phyloP scores from a whole-genome alignment of 148 eudicot species.

The Spergularia marina region DNA sequence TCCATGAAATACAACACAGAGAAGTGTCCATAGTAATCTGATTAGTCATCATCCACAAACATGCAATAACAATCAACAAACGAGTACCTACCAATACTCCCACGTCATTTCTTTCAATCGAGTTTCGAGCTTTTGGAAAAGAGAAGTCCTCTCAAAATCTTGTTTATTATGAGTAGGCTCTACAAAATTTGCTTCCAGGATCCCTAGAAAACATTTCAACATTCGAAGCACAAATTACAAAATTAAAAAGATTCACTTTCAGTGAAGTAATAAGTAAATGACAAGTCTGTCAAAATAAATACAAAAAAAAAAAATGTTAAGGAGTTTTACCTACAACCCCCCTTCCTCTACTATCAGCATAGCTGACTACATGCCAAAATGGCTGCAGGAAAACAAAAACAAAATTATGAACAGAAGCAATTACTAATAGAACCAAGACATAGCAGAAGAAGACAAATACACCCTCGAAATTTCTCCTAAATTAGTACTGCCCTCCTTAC shows the following conservation, averaged over 20 bases:
- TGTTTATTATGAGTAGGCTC: constrained; percentile 84
- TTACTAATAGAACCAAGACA: background rate
- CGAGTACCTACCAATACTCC: constrained; percentile 69
- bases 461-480: background rate
- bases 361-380: constrained; percentile 70
- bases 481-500: background rate
- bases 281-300: too few species aligned
- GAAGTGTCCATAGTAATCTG: background rate
- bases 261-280: background rate
- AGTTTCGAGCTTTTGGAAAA: constrained; percentile 71
- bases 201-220: constrained; percentile 39
- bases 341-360: constrained; percentile 57
- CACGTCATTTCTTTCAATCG: constrained; percentile 80
- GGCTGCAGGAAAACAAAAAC: constrained; percentile 51
- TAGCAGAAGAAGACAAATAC: constrained; percentile 1
- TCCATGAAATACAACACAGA: background rate
- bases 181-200: constrained; percentile 79
- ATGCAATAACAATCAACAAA: background rate
- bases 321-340: constrained; percentile 70
- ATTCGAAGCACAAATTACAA: background rate
- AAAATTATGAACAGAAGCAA: background rate
- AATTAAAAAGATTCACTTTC: background rate
- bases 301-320: background rate
- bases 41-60: background rate
- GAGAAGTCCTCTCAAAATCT: constrained; percentile 84